These are phyloP conservation scores for Pseudonitzschia multiseries DNA, from an alignment of 108 stramenopile species.

Conservation along the genomic window DNA sequence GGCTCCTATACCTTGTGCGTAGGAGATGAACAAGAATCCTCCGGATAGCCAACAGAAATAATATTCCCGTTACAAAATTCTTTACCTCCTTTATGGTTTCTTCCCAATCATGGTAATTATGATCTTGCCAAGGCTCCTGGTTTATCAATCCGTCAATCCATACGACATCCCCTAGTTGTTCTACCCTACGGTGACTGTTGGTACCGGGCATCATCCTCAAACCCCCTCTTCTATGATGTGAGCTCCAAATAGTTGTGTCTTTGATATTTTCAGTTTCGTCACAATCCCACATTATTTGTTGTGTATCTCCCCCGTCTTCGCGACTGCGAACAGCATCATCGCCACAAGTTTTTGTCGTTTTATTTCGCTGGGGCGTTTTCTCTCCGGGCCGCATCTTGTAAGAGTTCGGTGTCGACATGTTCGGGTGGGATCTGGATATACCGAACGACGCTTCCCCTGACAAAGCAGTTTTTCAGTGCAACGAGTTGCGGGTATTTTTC, in stretches of 20 bases:
- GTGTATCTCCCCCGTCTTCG: neutral
- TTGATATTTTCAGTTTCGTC: neutral
- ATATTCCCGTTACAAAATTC: conserved; percentile 16
- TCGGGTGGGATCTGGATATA: conserved; percentile 96
- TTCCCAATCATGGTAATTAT: neutral
- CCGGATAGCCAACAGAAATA: conserved; percentile 19
- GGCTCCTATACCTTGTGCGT: conserved; percentile 12
- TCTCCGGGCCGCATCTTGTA: conserved; percentile 98
- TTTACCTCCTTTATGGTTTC: conserved; percentile 7
- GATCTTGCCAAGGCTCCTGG: conserved; percentile 14
- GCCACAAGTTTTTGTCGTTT: neutral
- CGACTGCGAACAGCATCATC: neutral
- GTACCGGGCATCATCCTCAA: neutral
- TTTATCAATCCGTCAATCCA: conserved; percentile 2
- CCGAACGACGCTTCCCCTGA: conserved; percentile 97
- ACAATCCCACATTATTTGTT: neutral
- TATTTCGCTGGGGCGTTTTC: conserved; percentile 76
- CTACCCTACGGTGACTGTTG: neutral
- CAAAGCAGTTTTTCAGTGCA: conserved; percentile 95
- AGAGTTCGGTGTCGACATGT: conserved; percentile 96
- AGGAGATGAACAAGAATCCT: conserved; percentile 7
- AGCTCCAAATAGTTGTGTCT: neutral
- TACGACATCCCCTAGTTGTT: conserved; percentile 8
- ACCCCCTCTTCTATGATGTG: neutral
- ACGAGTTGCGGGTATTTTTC: conserved; percentile 85